Base-by-base conservation (phyloP, 1,284 basidiomycete genomes). In the Taiwanofungus camphoratus region DNA sequence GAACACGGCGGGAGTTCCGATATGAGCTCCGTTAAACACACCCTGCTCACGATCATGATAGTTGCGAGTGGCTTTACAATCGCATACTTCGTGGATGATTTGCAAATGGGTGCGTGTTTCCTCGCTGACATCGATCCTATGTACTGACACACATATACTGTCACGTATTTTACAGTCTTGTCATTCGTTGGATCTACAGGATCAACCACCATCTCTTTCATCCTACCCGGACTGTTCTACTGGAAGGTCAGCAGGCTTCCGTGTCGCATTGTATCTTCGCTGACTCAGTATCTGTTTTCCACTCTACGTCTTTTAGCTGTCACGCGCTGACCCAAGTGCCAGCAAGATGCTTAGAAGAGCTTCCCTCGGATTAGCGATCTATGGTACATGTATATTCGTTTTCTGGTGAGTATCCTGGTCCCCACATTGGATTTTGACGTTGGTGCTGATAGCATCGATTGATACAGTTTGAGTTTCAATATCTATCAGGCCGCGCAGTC, bases 181-280 rank as follows among this genome's bases (percentile, higher is more conserved):
- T 91, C 93, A 4, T 96, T 99, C 60, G 96, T 99, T 20, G 96
- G 96, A 5, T 87, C 92, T 8, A 96, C 95, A 0, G 96, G 96
- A 13, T 94, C 90, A 15, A 98, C 95, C 12, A 97, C 87, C 3
- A 94, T 99, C 53, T 94, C 91, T 7, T 99, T 99, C 65, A 98
- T 99, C 59, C 75, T 99, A 4, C 95, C 96, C 0, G 92, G 93
- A 40, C 61, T 90, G 46, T 80, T 91, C 55, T 87, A 80, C 62
- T 88, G 83, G 83, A 81, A 87, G 82, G 83, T 83, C 48, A 51
- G 66, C 27, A 29, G 6, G 5, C 36, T 36, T 47, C 41, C 44
- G 49, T 33, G 41, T 49, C 45, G 36, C 18, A 16, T 9, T 29
- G 15, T 37, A 20, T 13, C 16, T 19, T 36, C n/a, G 32, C 36